phyloP scores from a whole-genome alignment of 2,329 filamentous ascomycete species.

The Penicillium sp. region DNA sequence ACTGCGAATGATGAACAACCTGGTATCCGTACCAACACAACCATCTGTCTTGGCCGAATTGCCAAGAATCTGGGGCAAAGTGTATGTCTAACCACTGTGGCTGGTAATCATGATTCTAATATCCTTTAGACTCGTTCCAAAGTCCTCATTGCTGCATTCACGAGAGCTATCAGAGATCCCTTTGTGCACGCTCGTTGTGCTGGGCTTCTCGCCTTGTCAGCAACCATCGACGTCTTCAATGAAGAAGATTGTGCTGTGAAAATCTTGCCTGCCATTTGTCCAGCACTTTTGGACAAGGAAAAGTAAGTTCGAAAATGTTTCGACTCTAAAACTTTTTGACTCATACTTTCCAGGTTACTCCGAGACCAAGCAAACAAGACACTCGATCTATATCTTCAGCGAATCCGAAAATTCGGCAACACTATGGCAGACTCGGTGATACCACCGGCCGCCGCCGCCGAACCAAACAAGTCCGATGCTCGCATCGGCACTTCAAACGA shows the following conservation, averaged over 20 bases:
- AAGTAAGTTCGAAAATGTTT: conserved; percentile 52
- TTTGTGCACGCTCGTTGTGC: conserved; percentile 94
- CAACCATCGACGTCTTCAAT: conserved; percentile 79
- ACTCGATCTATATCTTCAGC: conserved; percentile 78
- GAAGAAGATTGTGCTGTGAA: conserved; percentile 87
- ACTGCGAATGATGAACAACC: conserved; percentile 97
- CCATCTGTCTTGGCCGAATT: conserved; percentile 95
- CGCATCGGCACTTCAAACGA: conserved; percentile 77
- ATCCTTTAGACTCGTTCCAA: conserved; percentile 69
- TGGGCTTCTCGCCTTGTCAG: conserved; percentile 77
- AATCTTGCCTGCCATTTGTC: conserved; percentile 79
- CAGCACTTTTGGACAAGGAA: conserved; percentile 87
- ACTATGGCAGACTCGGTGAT: conserved; percentile 78
- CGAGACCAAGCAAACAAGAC: conserved; percentile 90
- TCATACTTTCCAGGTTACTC: conserved; percentile 55
- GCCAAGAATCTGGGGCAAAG: conserved; percentile 76
- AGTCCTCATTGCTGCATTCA: conserved; percentile 89
- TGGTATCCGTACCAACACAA: conserved; percentile 95
- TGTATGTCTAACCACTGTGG: conserved; percentile 33
- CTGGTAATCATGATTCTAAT: conserved; percentile 25
- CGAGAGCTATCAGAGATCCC: conserved; percentile 82
- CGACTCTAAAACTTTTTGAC: background rate
- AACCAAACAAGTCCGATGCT: conserved; percentile 52
- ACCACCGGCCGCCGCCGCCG: conserved; percentile 60
- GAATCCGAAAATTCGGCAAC: conserved; percentile 73